These are phyloP conservation scores for Mitragyna speciosa DNA, from an alignment of 257 asterid species.

Conservation along the genomic window DNA sequence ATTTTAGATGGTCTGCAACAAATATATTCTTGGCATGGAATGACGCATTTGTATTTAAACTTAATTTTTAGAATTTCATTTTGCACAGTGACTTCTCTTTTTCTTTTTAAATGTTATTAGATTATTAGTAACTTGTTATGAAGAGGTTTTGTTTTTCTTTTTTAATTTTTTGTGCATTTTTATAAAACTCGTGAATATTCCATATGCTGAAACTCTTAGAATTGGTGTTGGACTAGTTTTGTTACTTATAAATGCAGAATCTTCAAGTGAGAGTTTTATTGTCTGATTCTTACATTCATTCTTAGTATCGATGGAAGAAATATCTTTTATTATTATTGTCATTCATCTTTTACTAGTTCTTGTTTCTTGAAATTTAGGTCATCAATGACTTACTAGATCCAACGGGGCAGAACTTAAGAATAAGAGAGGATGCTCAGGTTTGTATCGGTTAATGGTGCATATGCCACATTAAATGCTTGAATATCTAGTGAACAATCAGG, in stretches of 20 bases:
- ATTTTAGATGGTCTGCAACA: background rate
- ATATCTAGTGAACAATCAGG: background rate
- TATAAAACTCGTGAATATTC: background rate
- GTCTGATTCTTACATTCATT: background rate
- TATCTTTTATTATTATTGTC: background rate
- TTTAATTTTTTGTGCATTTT: background rate
- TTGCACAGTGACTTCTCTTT: background rate
- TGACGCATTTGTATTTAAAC: too few relatives aligned
- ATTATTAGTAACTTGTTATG: background rate
- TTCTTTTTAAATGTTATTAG: background rate
- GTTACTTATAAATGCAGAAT: background rate
- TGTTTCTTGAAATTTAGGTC: slow-evolving; percentile 52
- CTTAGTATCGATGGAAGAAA: background rate
- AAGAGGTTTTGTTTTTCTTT: background rate
- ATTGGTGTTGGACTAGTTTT: background rate
- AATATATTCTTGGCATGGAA: background rate
- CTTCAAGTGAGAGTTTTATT: background rate
- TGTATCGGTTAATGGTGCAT: slow-evolving; percentile 2
- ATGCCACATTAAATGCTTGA: background rate
- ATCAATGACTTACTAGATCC: slow-evolving; percentile 89
- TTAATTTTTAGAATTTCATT: too few relatives aligned
- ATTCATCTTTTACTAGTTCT: background rate
- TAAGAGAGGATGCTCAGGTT: slow-evolving; percentile 86
- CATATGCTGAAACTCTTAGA: background rate
- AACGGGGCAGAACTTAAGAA: slow-evolving; percentile 75